Base-by-base conservation (phyloP, 208 protist species). In the Wallacemonas sp. region DNA sequence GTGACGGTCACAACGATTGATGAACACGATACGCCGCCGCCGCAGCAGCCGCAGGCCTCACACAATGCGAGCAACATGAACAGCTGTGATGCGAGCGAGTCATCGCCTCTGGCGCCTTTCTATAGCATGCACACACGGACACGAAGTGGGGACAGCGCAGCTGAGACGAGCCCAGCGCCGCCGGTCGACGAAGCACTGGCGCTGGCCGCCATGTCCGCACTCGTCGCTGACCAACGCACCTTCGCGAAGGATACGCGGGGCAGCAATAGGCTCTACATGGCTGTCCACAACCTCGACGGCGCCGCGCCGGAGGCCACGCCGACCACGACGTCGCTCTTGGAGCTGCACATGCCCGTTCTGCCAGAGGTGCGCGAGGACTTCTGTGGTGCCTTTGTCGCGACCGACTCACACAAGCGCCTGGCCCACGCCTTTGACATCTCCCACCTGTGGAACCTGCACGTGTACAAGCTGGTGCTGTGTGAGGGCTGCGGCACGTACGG, bases 311-410 rank as follows among this genome's bases (percentile, higher is more conserved):
- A n/a, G n/a, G n/a, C n/a, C 30, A 41, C 36, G 6, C 36, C 19
- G 9, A 27, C 27, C 21, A 21, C 34, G 6, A 11, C 2, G 9
- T 2, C 47, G 19, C 16, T 38, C 23, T 2, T 55, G 19, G 73
- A 81, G 61, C 57, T 87, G 26, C 48, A 70, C 17, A 65, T 87
- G 17, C 77, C 74, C 5, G 73, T 68, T 11, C 17, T 84, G 33
- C 76, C 81, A 21, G 70, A 87, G 61, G 71, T 84, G 36, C 68
- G 63, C 38, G 81, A 87, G 55, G 74, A 81, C 61, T 87, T 74
- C 68, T 84, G 81, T 48, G 81, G 81, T 6, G 9, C 52, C 49
- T 67, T 83, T 24, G 55, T 73, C 23, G 54, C 69, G 0, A 52
- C 71, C 21, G 62, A 66, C 12, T 44, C 64, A 12, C 52, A 66